phyloP scores from a whole-genome alignment of 2,329 filamentous ascomycete genomes.

The Herpomyces periplanetae region DNA sequence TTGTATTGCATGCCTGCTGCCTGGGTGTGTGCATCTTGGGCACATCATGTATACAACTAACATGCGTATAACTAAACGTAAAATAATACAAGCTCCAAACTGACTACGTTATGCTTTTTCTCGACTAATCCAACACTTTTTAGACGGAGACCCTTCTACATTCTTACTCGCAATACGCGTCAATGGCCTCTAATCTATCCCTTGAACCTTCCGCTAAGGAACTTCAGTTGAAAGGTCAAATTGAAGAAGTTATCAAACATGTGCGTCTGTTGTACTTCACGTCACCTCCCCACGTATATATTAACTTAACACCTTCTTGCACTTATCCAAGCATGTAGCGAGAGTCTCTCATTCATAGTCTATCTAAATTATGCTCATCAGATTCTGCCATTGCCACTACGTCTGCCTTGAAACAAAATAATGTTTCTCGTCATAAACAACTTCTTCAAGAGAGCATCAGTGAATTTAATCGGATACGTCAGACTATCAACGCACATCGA shows the following conservation, averaged over 20 bases:
- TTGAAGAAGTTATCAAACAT: conserved; percentile 51
- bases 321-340: conserved; percentile 16
- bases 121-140: conserved; percentile 34
- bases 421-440: conserved; percentile 60
- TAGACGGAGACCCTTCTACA: conserved; percentile 22
- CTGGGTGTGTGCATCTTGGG: too few relatives aligned
- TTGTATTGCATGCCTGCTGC: not conserved
- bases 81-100: conserved; percentile 10
- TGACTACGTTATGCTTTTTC: conserved; percentile 2
- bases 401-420: conserved; percentile 86
- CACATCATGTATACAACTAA: conserved; percentile 7
- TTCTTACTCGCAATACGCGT: conserved; percentile 60
- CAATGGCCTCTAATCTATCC: conserved; percentile 35
- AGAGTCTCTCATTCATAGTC: conserved; percentile 37
- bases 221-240: conserved; percentile 29
- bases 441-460: conserved; percentile 52
- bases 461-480: conserved; percentile 34
- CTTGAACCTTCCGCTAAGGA: conserved; percentile 57
- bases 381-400: conserved; percentile 51
- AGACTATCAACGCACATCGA: conserved; percentile 32
- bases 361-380: conserved; percentile 61
- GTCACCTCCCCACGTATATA: conserved; percentile 1
- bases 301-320: conserved; percentile 2
- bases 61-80: conserved; percentile 12
- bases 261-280: conserved; percentile 10